Percentiles rank a stretch among this genome's conserved stretches.
These are phyloP conservation scores for Excoecaria cochinchinensis DNA, from an alignment of 345 rosid genomes.

Conservation along the genomic window DNA sequence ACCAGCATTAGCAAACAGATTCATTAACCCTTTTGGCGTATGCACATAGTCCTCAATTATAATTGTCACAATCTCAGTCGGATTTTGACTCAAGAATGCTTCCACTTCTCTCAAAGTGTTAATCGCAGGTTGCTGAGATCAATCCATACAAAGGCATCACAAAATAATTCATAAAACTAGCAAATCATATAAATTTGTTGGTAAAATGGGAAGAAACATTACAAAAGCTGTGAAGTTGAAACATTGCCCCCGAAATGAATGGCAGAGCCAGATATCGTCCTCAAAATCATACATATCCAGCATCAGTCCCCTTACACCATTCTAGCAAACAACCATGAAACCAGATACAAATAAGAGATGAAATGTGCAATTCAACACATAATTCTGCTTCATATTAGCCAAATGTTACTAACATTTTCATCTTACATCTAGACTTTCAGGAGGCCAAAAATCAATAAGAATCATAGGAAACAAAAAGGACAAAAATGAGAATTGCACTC, in stretches of 20 bases:
- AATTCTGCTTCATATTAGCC: too few relatives aligned
- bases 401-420: too few relatives aligned
- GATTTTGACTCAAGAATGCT: conserved; percentile 71
- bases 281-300: conserved; percentile 93
- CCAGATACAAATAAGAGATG: too few relatives aligned
- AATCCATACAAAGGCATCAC: conserved; percentile 17
- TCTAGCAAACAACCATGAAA: conserved; percentile 46
- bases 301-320: conserved; percentile 97
- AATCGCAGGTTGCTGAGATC: conserved; percentile 82
- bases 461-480: background rate
- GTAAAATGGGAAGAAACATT: conserved; percentile 32
- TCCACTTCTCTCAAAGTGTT: conserved; percentile 86
- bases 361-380: too few relatives aligned
- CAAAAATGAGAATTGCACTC: background rate
- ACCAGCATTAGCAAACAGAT: conserved; percentile 72
- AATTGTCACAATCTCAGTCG: conserved; percentile 84
- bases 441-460: background rate
- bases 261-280: conserved; percentile 93
- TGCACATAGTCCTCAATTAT: conserved; percentile 92
- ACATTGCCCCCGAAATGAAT: conserved; percentile 89
- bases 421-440: too few relatives aligned
- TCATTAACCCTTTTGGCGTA: conserved; percentile 75
- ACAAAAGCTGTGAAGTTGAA: conserved; percentile 98
- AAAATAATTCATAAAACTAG: conserved; percentile 1
- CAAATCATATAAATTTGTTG: conserved; percentile 3